A percentile compares a stretch with the other conserved stretches of the same genome.
phyloP scores from a whole-genome alignment of 148 eudicot genomes.

The Arbutus unedo region DNA sequence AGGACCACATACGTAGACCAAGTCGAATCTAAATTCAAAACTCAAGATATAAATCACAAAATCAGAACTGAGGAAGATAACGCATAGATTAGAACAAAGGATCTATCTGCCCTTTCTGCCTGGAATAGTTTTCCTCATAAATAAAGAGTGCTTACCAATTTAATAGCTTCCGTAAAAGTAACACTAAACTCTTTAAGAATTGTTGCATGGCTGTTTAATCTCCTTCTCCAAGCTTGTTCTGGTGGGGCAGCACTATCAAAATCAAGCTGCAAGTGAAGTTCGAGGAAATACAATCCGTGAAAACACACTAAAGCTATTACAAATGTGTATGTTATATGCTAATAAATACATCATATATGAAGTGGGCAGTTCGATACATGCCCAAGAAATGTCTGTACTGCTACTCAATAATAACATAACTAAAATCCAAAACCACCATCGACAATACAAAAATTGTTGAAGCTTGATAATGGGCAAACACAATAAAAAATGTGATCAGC shows the following conservation, averaged over 20 bases:
- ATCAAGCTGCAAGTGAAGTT: constrained; percentile 55
- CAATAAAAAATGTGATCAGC: background rate
- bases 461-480: background rate
- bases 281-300: constrained; percentile 9
- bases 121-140: background rate
- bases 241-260: constrained; percentile 95
- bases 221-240: constrained; percentile 91
- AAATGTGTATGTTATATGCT: background rate
- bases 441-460: background rate
- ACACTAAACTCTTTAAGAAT: constrained; percentile 91
- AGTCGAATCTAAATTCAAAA: constrained; percentile 65
- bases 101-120: background rate
- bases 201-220: constrained; percentile 81
- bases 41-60: constrained; percentile 9
- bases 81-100: background rate
- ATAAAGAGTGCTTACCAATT: constrained; percentile 51
- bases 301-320: background rate
- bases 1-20: constrained; percentile 92
- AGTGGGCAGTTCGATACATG: background rate
- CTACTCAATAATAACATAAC: background rate
- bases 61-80: background rate
- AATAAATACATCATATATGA: background rate
- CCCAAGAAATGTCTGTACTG: background rate
- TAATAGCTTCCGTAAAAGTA: constrained; percentile 86
- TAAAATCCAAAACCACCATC: background rate